These are phyloP conservation scores for Aspergillus alliaceus DNA, from an alignment of 2,329 filamentous ascomycete genomes.

Conservation along the genomic window DNA sequence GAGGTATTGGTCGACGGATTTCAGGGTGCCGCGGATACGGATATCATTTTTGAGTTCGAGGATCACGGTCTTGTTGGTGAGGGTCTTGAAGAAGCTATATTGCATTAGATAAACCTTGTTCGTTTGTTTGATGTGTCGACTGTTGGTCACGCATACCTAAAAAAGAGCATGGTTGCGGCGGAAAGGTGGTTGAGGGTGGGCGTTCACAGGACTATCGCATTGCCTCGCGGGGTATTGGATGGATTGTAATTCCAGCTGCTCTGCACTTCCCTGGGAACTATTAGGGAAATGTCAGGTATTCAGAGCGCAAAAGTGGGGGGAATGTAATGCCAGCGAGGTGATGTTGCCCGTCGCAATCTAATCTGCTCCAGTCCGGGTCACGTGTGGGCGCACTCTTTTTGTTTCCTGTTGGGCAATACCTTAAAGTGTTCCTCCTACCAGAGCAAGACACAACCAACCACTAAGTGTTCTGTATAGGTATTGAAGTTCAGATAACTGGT, in stretches of 20 bases:
- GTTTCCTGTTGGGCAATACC: too few species aligned
- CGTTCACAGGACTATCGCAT: slow-evolving; percentile 11
- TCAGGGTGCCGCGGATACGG: slow-evolving; percentile 89
- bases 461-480: neutral
- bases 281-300: neutral
- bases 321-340: neutral
- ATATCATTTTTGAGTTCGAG: slow-evolving; percentile 99
- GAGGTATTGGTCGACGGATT: slow-evolving; percentile 97
- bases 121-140: neutral
- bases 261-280: neutral
- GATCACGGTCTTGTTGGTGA: slow-evolving; percentile 95
- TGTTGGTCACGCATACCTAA: slow-evolving; percentile 42
- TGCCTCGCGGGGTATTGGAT: neutral
- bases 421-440: too few species aligned
- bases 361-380: neutral
- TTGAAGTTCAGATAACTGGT: neutral
- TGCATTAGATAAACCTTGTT: neutral
- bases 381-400: neutral
- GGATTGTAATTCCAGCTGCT: neutral
- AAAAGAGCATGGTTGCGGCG: slow-evolving; percentile 51
- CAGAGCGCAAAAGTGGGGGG: neutral
- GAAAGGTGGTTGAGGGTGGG: slow-evolving; percentile 4
- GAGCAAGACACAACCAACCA: neutral
- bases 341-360: slow-evolving; percentile 1
- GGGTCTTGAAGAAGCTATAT: slow-evolving; percentile 92